A percentile compares a stretch with the other conserved stretches of the same genome.
These are phyloP conservation scores for Pichia paraexigua DNA, from an alignment of 805 yeast genomes.

Conservation along the genomic window DNA sequence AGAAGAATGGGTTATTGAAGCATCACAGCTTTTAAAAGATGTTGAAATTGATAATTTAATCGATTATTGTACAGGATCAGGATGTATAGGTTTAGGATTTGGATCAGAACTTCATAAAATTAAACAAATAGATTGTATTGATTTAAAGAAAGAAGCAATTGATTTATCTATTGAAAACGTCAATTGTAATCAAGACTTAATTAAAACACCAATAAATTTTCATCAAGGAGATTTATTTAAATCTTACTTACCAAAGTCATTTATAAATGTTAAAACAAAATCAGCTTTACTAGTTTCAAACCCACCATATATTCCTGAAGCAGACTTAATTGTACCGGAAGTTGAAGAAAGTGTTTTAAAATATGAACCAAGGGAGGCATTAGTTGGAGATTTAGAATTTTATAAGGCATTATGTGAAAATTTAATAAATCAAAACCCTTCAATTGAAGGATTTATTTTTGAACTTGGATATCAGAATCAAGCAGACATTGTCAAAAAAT, in stretches of 20 bases:
- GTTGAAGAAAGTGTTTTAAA: slow-evolving; percentile 57
- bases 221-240: slow-evolving; percentile 8
- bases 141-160: slow-evolving; percentile 48
- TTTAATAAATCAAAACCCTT: slow-evolving; percentile 32
- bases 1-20: slow-evolving; percentile 70
- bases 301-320: slow-evolving; percentile 75
- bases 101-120: slow-evolving; percentile 23
- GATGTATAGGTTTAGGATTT: slow-evolving; percentile 66
- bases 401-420: slow-evolving; percentile 41
- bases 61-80: slow-evolving; percentile 85
- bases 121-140: slow-evolving; percentile 36
- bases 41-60: slow-evolving; percentile 18
- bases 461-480: slow-evolving; percentile 68
- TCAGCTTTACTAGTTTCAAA: slow-evolving; percentile 65
- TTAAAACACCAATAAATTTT: background rate
- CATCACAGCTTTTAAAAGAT: slow-evolving; percentile 23
- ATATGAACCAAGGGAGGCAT: slow-evolving; percentile 72
- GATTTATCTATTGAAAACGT: slow-evolving; percentile 41
- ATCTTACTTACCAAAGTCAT: background rate
- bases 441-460: slow-evolving; percentile 56
- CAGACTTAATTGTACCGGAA: slow-evolving; percentile 36
- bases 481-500: slow-evolving; percentile 25
- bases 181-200: slow-evolving; percentile 5
- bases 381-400: slow-evolving; percentile 72
- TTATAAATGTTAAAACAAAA: background rate